A percentile compares a stretch with the other conserved stretches of the same genome.
Conservation (phyloP, 2,329 filamentous ascomycete species). For the Remersonia thermophila region DNA sequence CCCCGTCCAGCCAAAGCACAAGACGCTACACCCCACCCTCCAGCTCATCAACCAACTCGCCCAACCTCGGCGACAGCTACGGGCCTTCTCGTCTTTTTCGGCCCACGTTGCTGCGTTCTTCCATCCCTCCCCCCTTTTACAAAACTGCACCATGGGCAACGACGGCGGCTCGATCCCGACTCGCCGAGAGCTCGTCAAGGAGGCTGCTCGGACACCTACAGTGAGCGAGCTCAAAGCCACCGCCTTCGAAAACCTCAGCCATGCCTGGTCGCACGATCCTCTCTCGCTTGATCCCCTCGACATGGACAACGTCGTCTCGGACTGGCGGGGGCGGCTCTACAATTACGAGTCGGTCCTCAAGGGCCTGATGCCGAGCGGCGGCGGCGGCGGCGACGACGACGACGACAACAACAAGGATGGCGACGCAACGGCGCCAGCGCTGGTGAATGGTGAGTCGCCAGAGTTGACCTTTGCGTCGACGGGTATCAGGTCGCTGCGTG, state of each 20-base stretch:
- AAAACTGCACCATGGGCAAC: constrained; percentile 87
- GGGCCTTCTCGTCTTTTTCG: too few relatives aligned
- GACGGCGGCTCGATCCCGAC: constrained; percentile 95
- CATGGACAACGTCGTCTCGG: constrained; percentile 63
- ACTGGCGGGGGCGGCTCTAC: constrained; percentile 74
- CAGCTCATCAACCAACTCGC: too few relatives aligned
- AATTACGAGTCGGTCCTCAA: constrained; percentile 83
- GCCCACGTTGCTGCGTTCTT: too few relatives aligned
- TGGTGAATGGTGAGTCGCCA: constrained; percentile 16
- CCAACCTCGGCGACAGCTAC: too few relatives aligned
- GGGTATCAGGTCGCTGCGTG: constrained; percentile 67
- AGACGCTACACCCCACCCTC: too few relatives aligned
- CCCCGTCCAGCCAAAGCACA: too few relatives aligned
- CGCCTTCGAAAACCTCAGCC: constrained; percentile 69
- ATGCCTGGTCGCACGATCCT: constrained; percentile 79
- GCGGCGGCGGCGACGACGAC: constrained; percentile 35
- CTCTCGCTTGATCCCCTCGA: constrained; percentile 68
- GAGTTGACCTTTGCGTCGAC: constrained; percentile 32
- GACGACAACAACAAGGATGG: constrained; percentile 35
- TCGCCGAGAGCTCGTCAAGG: constrained; percentile 89
- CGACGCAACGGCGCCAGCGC: constrained; percentile 3
- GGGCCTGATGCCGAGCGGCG: constrained; percentile 34
- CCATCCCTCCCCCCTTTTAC: too few relatives aligned
- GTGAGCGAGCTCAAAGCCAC: constrained; percentile 81
- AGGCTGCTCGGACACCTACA: constrained; percentile 71